phyloP scores from a whole-genome alignment of 208 protist genomes.

The Crithidia sp. region DNA sequence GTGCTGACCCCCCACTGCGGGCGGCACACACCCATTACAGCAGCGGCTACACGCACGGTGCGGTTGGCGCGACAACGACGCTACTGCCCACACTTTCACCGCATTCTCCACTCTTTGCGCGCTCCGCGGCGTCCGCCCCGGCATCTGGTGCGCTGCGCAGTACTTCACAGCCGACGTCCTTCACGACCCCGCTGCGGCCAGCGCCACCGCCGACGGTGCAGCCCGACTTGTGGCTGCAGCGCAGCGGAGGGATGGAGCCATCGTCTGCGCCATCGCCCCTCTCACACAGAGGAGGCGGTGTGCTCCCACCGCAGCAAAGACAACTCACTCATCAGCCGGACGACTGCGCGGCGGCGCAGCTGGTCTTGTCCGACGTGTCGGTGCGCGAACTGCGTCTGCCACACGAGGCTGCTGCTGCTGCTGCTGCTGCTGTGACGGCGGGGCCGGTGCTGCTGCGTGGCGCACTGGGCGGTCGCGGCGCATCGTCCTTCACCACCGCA shows the following conservation, averaged over 20 bases:
- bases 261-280: too few relatives aligned
- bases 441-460: slow-evolving; percentile 14
- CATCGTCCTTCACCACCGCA: slow-evolving; percentile 1
- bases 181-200: background rate
- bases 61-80: background rate
- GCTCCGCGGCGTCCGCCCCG: background rate
- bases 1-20: too few relatives aligned
- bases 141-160: background rate
- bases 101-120: too few relatives aligned
- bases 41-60: too few relatives aligned
- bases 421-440: background rate
- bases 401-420: background rate
- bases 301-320: too few relatives aligned
- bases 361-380: slow-evolving; percentile 5
- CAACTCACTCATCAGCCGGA: too few relatives aligned
- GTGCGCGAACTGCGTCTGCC: background rate
- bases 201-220: background rate
- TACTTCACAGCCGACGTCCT: background rate
- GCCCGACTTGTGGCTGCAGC: background rate
- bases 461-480: background rate
- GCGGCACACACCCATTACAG: too few relatives aligned
- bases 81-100: background rate
- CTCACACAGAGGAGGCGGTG: too few relatives aligned
- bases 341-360: background rate
- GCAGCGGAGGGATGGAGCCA: background rate